Base-by-base conservation (phyloP, 2,329 filamentous ascomycete species). In the Truncatella angustata region DNA sequence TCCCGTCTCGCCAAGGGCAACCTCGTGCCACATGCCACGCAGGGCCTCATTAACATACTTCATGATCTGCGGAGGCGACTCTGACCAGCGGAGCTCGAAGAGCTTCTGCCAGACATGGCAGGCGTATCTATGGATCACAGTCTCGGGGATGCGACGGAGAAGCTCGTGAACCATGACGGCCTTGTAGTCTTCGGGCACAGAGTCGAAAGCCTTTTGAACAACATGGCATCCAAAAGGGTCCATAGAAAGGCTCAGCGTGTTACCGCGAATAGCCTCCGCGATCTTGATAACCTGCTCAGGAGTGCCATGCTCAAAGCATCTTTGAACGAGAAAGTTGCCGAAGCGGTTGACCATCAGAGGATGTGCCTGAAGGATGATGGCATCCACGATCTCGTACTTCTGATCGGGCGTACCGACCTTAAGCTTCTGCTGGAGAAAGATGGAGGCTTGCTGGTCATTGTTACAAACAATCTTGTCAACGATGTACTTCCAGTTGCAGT, bases 101-200 rank as follows among this genome's bases (percentile, higher is more conserved):
- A 99, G 83, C 77, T 99, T 99, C 76, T 99, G 94, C 94, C 94
- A 99, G 57, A 99, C 94, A 70, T 99, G 94, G 66, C 94, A 99
- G 54, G 94, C 94, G 73, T 99, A 99, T 60, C 95, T 89, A 73
- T 99, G 95, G 66, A 99, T 94, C 58, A 99, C 92, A 2, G 94
- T 99, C 72, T 99, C 93, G 0, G 93, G 94, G 58, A 99, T 99
- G 51, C 91, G 87, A 56, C 91, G 90, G 53, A 99, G 84, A 23
- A 99, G 80, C 68, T 99, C 94, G 66, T 96, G 91, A n/a, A 99
- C 94, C 92, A 99, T 97, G 67, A 94, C 87, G 11, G 91, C 90
- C 73, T 99, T 99, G 79, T 97, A 96, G 61, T 96, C 90, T 69
- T 99, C 95, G 0, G 94, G 91, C 24, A 99, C 94, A 50, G 90